Evolutionary conservation across 2,329 filamentous ascomycete genomes (phyloP), one percentile per base, ranked within the genome.

Genomic region (Coniochaeta ligniaria): DNA sequence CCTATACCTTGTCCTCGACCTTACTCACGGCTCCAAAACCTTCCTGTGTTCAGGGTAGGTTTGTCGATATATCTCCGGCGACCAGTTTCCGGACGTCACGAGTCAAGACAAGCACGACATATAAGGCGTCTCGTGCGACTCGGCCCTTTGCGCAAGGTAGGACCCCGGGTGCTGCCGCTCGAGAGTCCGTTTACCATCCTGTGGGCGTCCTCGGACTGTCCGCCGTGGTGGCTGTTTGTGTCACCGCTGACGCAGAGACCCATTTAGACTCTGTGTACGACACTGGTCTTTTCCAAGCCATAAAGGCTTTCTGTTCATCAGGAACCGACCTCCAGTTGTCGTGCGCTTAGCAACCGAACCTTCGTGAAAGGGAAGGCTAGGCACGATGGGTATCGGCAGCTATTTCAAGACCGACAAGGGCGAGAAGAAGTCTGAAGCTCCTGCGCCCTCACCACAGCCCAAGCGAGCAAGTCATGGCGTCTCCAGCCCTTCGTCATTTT

Each of bases 341-440:
- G 9, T 28, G 47, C 6, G 47, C 6, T 31, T 28, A 52, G 47
- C 47, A 28, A 57, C 35, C 22, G 31, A 57, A 31, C 54, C 11
- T 36, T 38, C 24, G 57, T 33, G 35, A n/a, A 59, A 35, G 60
- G 41, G 26, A 35, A 58, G 45, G 50, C 52, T 52, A 56, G 59
- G 54, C 68, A 73, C 61, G 50, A 89, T 89, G 86, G 85, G 85
- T 62, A 68, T 89, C 63, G 79, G 77, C 57, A 82, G 73, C 69
- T 89, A 88, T 67, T 87, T 89, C 78, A 86, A 83, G 75, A 75
- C 81, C 52, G 76, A 78, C 60, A 78, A 78, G 75, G 74, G 75
- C 11, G 47, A 20, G 70, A 71, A 57, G 56, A 20, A 31, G 57
- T 61, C 68, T 2, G 24, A 59, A 35, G 43, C 58, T 16, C 31